These are phyloP conservation scores for Gilbertella persicaria DNA, from an alignment of 371 early-diverging fungal species.

Conservation along the genomic window DNA sequence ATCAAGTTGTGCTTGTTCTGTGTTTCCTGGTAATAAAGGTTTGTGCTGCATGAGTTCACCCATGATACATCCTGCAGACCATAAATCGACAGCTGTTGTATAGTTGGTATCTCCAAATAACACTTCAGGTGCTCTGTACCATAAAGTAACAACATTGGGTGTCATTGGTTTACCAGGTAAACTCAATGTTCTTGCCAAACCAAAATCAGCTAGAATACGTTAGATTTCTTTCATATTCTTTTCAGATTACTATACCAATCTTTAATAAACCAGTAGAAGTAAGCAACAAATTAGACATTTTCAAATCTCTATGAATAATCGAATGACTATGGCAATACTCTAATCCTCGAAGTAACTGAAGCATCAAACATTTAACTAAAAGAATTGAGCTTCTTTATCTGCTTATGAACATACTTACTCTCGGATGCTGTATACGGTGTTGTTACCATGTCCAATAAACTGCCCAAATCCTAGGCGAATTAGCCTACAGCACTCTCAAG, in stretches of 20 bases:
- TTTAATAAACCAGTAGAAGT: constrained; percentile 76
- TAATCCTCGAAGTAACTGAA: constrained; percentile 75
- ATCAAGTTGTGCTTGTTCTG: constrained; percentile 75
- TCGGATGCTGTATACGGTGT: constrained; percentile 64
- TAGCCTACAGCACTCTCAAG: no score
- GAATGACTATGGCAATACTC: constrained; percentile 77
- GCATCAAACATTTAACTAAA: constrained; percentile 80
- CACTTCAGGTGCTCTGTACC: constrained; percentile 96
- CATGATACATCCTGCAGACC: constrained; percentile 91
- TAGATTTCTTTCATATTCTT: not conserved
- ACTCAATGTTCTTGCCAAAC: constrained; percentile 79
- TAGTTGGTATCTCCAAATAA: constrained; percentile 81
- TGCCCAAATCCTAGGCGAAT: constrained; percentile 60
- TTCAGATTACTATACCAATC: constrained; percentile 46
- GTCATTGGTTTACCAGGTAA: constrained; percentile 77
- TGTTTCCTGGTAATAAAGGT: constrained; percentile 86
- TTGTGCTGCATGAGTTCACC: constrained; percentile 74
- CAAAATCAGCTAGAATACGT: constrained; percentile 77
- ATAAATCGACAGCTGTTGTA: constrained; percentile 87
- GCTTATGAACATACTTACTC: no score
- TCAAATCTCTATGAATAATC: constrained; percentile 84
- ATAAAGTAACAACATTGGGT: constrained; percentile 93
- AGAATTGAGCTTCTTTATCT: not conserved
- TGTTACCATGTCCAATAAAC: constrained; percentile 62
- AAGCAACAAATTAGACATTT: constrained; percentile 83